These are phyloP conservation scores for Hypoxylon sp. DNA, from an alignment of 2,329 filamentous ascomycete genomes.

Conservation along the genomic window DNA sequence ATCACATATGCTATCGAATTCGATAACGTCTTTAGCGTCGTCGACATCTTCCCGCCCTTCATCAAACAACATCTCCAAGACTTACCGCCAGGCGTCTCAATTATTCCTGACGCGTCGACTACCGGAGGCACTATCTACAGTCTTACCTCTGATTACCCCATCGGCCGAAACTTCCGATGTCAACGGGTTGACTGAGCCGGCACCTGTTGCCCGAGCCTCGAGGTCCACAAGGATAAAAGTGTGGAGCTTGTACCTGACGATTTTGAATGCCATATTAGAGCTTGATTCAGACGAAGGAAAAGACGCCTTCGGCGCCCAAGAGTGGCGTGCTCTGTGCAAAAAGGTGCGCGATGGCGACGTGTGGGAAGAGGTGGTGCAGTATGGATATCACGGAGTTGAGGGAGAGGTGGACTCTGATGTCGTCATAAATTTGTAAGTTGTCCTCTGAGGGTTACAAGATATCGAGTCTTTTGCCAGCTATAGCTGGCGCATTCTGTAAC, in stretches of 20 bases:
- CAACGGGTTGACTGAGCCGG: constrained; percentile 66
- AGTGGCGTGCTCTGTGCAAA: constrained; percentile 85
- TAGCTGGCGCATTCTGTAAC: not conserved
- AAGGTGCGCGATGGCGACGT: constrained; percentile 90
- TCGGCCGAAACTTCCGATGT: constrained; percentile 63
- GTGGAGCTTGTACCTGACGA: constrained; percentile 96
- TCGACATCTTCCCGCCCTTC: constrained; percentile 73
- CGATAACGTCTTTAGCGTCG: constrained; percentile 78
- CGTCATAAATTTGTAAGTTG: constrained; percentile 83
- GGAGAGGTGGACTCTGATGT: constrained; percentile 95
- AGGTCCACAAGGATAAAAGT: constrained; percentile 91
- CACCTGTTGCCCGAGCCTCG: constrained; percentile 84
- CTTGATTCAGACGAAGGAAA: constrained; percentile 92
- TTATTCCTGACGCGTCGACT: constrained; percentile 95
- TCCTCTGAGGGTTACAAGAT: not conserved
- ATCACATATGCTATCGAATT: constrained; percentile 71
- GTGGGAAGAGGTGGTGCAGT: constrained; percentile 93
- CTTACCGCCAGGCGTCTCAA: constrained; percentile 93
- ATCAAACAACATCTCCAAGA: constrained; percentile 85
- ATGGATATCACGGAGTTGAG: constrained; percentile 90
- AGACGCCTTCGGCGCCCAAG: constrained; percentile 84
- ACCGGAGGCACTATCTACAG: constrained; percentile 87
- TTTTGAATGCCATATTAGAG: constrained; percentile 91
- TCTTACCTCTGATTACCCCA: constrained; percentile 84
- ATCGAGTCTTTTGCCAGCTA: not conserved